These are phyloP conservation scores for Stephania cephalantha DNA, from an alignment of 164 flowering plant genomes.

Conservation along the genomic window DNA sequence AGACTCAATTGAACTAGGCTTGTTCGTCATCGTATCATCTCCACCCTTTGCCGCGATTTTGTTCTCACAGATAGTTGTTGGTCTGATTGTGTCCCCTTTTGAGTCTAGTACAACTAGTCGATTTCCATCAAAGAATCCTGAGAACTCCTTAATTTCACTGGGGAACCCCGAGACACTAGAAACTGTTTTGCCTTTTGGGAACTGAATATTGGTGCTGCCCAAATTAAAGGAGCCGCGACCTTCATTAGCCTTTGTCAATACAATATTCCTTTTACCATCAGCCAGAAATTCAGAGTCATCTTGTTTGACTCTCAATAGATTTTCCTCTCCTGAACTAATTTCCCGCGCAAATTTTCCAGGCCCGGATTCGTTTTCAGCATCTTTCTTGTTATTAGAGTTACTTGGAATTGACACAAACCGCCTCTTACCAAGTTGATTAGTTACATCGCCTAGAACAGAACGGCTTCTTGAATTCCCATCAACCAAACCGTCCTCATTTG, in stretches of 20 bases:
- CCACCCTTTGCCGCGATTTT: conserved; percentile 13
- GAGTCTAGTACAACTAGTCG: conserved; percentile 6
- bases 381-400: conserved; percentile 13
- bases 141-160: conserved; percentile 11
- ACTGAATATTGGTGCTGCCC: conserved; percentile 3
- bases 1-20: conserved; percentile 27
- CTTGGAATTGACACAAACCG: conserved; percentile 21
- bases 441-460: conserved; percentile 44
- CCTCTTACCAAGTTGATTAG: conserved; percentile 49
- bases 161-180: conserved; percentile 8
- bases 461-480: conserved; percentile 23
- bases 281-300: conserved; percentile 8
- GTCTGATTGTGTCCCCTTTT: conserved; percentile 9
- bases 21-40: conserved; percentile 25
- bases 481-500: conserved; percentile 29
- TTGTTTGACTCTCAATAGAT: conserved; percentile 21
- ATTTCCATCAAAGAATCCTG: conserved; percentile 9
- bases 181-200: conserved; percentile 2
- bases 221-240: not conserved
- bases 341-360: conserved; percentile 21
- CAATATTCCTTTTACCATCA: not conserved
- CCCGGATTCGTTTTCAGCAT: conserved; percentile 3
- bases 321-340: conserved; percentile 27
- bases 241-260: conserved; percentile 16
- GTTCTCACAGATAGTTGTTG: conserved; percentile 1